These are phyloP conservation scores for Erythrophleum ivorense DNA, from an alignment of 331 rosid species.

Conservation along the genomic window DNA sequence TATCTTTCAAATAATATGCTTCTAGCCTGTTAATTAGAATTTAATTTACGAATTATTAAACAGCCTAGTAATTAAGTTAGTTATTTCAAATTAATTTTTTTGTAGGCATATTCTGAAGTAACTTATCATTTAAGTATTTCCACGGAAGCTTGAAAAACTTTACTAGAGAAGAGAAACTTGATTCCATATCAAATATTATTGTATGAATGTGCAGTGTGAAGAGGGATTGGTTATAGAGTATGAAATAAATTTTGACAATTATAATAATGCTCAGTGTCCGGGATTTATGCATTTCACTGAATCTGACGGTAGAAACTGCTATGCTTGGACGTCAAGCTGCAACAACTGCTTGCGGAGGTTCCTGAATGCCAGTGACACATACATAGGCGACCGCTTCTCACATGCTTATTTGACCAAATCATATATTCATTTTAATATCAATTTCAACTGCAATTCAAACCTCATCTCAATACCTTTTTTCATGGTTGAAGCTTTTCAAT, in stretches of 20 bases:
- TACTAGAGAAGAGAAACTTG: neutral
- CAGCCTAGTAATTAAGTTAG: neutral
- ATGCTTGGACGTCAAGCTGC: neutral
- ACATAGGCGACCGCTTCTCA: too few relatives aligned
- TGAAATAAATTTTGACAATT: neutral
- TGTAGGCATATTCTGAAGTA: neutral
- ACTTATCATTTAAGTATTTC: neutral
- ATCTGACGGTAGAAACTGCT: neutral
- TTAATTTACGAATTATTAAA: too few relatives aligned
- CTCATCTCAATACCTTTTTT: neutral
- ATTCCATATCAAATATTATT: neutral
- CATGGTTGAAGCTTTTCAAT: neutral
- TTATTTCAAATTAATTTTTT: neutral
- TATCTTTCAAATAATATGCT: neutral
- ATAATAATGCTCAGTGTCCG: neutral
- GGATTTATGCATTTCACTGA: neutral
- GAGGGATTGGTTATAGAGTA: neutral
- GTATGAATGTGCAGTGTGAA: neutral
- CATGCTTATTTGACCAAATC: neutral
- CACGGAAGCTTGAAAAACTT: too few relatives aligned
- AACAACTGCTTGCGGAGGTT: neutral
- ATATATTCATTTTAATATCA: too few relatives aligned
- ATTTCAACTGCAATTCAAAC: neutral
- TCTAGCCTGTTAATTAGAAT: neutral
- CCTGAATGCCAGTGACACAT: neutral